A percentile compares a stretch with the other conserved stretches of the same genome.
phyloP scores from a whole-genome alignment of 257 asterid genomes.

The Ophiorrhiza pumila region DNA sequence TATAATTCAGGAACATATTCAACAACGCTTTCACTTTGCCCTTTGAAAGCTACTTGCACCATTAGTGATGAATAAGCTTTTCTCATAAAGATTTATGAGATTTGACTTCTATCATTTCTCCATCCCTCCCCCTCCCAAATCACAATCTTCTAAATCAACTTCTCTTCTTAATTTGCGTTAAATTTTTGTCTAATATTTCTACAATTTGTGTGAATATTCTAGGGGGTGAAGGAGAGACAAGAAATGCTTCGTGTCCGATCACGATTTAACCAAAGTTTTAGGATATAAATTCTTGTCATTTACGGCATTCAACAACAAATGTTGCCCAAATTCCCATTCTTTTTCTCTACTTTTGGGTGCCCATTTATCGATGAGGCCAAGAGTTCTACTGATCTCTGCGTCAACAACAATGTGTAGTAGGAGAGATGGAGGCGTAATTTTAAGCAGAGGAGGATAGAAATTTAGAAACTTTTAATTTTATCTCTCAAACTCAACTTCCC shows the following conservation, averaged over 20 bases:
- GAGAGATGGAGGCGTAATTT: too few species aligned
- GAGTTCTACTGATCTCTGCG: too few species aligned
- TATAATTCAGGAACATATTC: conserved; percentile 46
- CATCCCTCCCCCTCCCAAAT: not conserved
- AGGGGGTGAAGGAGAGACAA: conserved; percentile 6
- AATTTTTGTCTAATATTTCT: not conserved
- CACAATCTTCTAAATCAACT: not conserved
- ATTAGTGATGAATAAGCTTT: conserved; percentile 42
- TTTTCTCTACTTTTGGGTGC: not conserved
- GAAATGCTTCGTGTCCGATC: not conserved
- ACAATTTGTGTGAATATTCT: not conserved
- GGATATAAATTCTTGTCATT: not conserved
- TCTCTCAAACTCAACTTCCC: too few species aligned
- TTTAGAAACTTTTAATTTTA: too few species aligned
- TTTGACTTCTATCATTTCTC: conserved; percentile 33
- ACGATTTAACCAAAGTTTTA: not conserved
- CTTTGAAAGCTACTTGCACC: conserved; percentile 55
- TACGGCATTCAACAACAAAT: not conserved
- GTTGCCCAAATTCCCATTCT: not conserved
- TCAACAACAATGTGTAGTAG: too few species aligned
- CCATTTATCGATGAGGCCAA: too few species aligned
- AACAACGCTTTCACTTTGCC: conserved; percentile 51
- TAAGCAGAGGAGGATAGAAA: too few species aligned
- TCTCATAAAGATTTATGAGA: conserved; percentile 41
- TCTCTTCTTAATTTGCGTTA: not conserved